Evolutionary conservation across 2,329 filamentous ascomycete species (phyloP), one percentile per base, ranked within the genome.

Genomic region (Trichoderma cornu-damae): DNA sequence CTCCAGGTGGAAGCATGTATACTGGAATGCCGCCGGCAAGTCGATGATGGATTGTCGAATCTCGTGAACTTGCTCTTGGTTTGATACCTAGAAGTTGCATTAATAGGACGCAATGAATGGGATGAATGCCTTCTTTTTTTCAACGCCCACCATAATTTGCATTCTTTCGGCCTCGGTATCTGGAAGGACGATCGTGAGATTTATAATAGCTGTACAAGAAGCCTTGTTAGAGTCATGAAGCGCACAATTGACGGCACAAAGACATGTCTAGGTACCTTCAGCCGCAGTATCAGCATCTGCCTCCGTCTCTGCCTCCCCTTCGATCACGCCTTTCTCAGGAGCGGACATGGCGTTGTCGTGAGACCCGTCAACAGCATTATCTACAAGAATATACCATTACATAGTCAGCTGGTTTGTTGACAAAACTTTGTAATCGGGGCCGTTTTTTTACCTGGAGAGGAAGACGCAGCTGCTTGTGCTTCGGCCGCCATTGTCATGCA

Each of bases 1-100:
- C 76, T 97, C 92, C 67, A 99, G 85, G 75, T 99, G 94, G 78
- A 99, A 99, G 79, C 94, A 99, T 53, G 94, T 96, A 78, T 96
- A 96, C 74, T 96, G 91, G 76, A 96, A 94, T 51, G 93, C 95
- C 60, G 87, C 82, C 4, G 94, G 94, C 49, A 91, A 82, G 74
- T 99, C 94, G 75, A 96, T 91, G 70, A 99, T 89, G 61, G 92
- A 93, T 75, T 97, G 94, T 64, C 94, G 89, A 66, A 99, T 86
- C 78, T 99, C 94, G 74, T 97, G 94, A 61, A 97, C 87, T 73
- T 96, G 93, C 76, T 99, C 95, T 79, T 96, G 89, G 63, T 87
- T 87, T 40, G 90, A 93, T 57, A 96, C 89, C 89, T 94, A 66
- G 60, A 57, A 43, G 24, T 18, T 34, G 18, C 32, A 24, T 51